These are phyloP conservation scores for Kwoniella dendrophila DNA, from an alignment of 768 basidiomycete species.

Conservation along the genomic window DNA sequence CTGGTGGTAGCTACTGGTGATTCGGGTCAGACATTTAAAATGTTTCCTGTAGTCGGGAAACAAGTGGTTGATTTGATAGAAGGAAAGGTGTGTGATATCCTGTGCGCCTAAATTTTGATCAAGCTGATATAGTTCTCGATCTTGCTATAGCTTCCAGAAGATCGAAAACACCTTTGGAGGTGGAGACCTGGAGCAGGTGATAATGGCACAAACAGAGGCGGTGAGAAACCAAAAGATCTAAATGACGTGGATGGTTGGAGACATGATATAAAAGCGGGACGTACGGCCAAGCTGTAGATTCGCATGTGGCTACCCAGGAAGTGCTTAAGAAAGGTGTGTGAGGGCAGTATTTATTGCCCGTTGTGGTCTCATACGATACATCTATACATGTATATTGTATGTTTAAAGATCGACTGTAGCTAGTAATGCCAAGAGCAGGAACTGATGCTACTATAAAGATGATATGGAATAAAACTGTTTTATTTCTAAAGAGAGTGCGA, in stretches of 20 bases:
- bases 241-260: slow-evolving; percentile 33
- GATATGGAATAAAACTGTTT: background rate
- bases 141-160: slow-evolving; percentile 25
- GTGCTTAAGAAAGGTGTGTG: no score
- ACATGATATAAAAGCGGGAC: no score
- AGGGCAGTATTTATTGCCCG: no score
- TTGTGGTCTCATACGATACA: no score
- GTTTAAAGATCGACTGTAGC: no score
- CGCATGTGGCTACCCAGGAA: no score
- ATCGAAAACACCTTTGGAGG: slow-evolving; percentile 22
- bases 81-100: slow-evolving; percentile 38
- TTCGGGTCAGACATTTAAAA: slow-evolving; percentile 46
- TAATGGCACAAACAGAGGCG: slow-evolving; percentile 24
- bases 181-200: slow-evolving; percentile 27
- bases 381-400: no score
- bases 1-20: slow-evolving; percentile 50
- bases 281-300: no score
- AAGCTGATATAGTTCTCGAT: slow-evolving; percentile 1
- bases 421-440: no score
- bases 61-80: slow-evolving; percentile 49
- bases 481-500: no score
- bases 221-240: slow-evolving; percentile 35
- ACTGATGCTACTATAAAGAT: background rate
- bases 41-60: slow-evolving; percentile 42
- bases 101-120: background rate